Conservation (phyloP, 352 stramenopile species). For the Globisporangium polare region DNA sequence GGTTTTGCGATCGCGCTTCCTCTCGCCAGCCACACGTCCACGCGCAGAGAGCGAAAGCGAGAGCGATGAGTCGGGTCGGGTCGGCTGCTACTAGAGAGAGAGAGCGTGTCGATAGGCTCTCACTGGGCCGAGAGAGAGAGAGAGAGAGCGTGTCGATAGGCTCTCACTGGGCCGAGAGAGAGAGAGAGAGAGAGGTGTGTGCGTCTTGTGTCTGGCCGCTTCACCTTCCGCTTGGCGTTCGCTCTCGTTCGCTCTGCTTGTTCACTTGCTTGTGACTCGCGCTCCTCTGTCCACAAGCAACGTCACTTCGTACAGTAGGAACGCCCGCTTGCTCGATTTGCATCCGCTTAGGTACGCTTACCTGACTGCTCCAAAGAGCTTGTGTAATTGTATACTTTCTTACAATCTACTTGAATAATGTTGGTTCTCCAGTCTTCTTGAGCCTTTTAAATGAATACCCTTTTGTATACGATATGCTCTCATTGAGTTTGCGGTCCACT, state of each 20-base stretch:
- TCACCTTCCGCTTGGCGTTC: background rate
- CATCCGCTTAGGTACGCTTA: background rate
- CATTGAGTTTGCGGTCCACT: background rate
- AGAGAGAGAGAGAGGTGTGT: background rate
- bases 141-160: background rate
- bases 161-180: too few species aligned
- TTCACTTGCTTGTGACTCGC: background rate
- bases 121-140: too few species aligned
- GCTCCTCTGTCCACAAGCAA: conserved; percentile 7
- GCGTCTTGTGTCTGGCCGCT: background rate
- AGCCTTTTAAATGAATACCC: background rate
- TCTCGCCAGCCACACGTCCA: background rate
- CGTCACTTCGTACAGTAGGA: conserved; percentile 10
- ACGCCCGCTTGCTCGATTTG: conserved; percentile 13
- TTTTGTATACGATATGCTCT: too few species aligned
- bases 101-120: background rate
- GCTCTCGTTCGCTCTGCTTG: background rate
- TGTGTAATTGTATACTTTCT: background rate
- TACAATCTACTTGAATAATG: too few species aligned
- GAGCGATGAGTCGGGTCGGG: background rate
- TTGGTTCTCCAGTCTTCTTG: too few species aligned
- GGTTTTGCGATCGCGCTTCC: background rate
- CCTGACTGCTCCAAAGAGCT: background rate
- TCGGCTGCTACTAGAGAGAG: conserved; percentile 1
- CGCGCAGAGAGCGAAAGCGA: background rate